A percentile compares a stretch with the other conserved stretches of the same genome.
phyloP scores from a whole-genome alignment of 805 yeast species.

The Pichia phayaonensis region DNA sequence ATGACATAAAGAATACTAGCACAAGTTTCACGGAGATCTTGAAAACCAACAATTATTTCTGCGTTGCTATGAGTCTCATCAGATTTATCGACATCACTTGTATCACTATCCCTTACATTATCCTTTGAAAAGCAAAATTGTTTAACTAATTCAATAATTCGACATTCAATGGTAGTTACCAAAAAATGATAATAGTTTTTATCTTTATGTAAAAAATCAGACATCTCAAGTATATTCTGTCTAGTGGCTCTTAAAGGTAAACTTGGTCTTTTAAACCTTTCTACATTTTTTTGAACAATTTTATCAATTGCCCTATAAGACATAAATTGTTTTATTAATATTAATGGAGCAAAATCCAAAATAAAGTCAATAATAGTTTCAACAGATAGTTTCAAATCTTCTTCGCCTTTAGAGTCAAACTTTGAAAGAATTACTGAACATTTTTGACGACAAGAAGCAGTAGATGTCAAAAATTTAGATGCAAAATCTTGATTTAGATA shows the following conservation, averaged over 20 bases:
- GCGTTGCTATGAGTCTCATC: background rate
- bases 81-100: no score
- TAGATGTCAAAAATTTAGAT: background rate
- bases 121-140: background rate
- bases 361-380: slow-evolving; percentile 1
- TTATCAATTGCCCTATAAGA: background rate
- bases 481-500: background rate
- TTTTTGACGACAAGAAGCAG: background rate
- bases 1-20: background rate
- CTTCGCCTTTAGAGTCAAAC: background rate
- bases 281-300: background rate
- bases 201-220: background rate
- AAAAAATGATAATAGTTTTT: background rate
- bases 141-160: background rate
- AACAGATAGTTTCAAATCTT: background rate
- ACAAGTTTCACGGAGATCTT: background rate
- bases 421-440: background rate
- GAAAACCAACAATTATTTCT: background rate
- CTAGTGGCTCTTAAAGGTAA: background rate
- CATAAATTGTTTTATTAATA: background rate
- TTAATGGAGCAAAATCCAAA: background rate
- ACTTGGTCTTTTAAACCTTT: background rate
- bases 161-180: background rate
- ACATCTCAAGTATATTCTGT: background rate
- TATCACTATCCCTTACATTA: background rate